Percentiles rank a stretch among this genome's conserved stretches.
Conservation (phyloP, 2,329 filamentous ascomycete species). For the Lachnellula willkommii region DNA sequence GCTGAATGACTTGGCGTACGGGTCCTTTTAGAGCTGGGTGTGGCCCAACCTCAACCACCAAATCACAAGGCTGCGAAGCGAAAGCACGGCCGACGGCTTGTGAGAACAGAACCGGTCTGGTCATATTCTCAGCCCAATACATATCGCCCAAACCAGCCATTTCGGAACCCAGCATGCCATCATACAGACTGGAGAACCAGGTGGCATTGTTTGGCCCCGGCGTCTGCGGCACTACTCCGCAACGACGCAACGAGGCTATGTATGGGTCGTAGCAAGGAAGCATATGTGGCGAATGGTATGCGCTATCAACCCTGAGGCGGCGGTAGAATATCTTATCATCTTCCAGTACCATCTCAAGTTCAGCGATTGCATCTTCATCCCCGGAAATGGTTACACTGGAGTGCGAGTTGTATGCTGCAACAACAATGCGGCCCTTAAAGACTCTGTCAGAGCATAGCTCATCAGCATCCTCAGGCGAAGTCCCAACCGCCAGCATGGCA, state of each 20-base stretch:
- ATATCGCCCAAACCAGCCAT: too few relatives aligned
- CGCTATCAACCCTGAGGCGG: constrained; percentile 20
- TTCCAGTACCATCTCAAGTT: constrained; percentile 7
- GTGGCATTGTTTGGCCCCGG: not conserved
- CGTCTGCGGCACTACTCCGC: too few relatives aligned
- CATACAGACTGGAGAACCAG: constrained; percentile 11
- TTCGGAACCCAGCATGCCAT: too few relatives aligned
- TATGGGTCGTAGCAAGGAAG: constrained; percentile 18
- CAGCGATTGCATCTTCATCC: constrained; percentile 15
- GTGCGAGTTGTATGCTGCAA: constrained; percentile 26
- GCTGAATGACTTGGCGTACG: too few relatives aligned
- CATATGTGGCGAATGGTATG: constrained; percentile 25
- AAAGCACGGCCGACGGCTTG: constrained; percentile 1
- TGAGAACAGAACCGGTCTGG: constrained; percentile 1
- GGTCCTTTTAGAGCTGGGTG: too few relatives aligned
- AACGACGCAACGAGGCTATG: not conserved
- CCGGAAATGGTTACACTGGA: constrained; percentile 25
- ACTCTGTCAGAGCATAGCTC: not conserved
- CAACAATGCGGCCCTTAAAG: constrained; percentile 1
- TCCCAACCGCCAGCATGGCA: constrained; percentile 10
- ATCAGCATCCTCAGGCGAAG: constrained; percentile 3
- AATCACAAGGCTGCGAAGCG: too few relatives aligned
- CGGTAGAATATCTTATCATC: constrained; percentile 9
- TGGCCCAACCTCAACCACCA: too few relatives aligned
- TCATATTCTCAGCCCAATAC: constrained; percentile 36